Evolutionary conservation across 371 early-diverging fungal species (phyloP).

Genomic region (Mucor racemosus): DNA sequence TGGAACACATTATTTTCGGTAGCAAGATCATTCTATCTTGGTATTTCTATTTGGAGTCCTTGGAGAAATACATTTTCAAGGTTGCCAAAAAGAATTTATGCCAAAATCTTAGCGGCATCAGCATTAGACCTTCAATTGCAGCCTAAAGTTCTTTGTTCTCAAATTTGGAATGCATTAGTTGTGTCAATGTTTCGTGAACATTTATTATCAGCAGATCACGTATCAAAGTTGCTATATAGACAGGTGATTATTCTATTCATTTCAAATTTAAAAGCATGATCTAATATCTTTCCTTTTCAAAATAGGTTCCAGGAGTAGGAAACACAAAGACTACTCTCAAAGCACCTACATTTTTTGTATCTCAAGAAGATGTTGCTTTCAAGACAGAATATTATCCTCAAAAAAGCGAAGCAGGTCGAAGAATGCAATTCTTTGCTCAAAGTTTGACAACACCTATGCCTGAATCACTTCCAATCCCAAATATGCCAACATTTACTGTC

Average conservation of each 20-base stretch:
- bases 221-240: constrained; percentile 77
- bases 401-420: constrained; percentile 81
- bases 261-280: too few relatives aligned
- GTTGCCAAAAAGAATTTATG: constrained; percentile 81
- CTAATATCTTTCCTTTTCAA: too few relatives aligned
- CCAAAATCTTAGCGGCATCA: constrained; percentile 73
- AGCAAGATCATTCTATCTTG: constrained; percentile 76
- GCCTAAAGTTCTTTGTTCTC: constrained; percentile 79
- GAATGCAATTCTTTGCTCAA: constrained; percentile 90
- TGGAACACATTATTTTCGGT: constrained; percentile 84
- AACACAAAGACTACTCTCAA: constrained; percentile 69
- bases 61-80: constrained; percentile 88
- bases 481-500: constrained; percentile 89
- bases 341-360: constrained; percentile 80
- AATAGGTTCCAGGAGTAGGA: constrained; percentile 46
- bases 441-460: constrained; percentile 86
- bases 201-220: constrained; percentile 75
- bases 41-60: constrained; percentile 85
- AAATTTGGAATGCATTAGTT: constrained; percentile 89
- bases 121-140: constrained; percentile 71
- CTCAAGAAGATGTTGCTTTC: constrained; percentile 80
- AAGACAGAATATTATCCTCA: constrained; percentile 78
- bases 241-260: constrained; percentile 49
- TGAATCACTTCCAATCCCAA: constrained; percentile 79
- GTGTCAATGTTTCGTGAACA: constrained; percentile 88